phyloP scores from a whole-genome alignment of 2,329 filamentous ascomycete genomes.

The Cladosporium sp. region DNA sequence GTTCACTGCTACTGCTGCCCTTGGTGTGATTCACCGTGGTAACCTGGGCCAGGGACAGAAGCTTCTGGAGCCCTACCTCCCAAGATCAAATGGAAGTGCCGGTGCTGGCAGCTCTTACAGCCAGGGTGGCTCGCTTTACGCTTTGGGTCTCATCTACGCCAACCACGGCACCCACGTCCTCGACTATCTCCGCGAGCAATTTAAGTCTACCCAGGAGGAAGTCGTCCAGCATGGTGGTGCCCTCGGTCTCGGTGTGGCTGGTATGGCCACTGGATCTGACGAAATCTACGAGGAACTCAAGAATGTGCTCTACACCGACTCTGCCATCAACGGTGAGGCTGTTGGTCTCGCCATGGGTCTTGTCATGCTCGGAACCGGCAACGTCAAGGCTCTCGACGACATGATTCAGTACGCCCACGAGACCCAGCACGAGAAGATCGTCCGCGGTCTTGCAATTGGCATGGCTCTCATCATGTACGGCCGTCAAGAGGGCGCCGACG shows the following conservation, averaged over 20 bases:
- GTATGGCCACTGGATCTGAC: conserved; percentile 92
- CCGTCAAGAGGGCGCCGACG: conserved; percentile 89
- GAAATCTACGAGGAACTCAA: conserved; percentile 90
- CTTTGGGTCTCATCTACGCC: conserved; percentile 92
- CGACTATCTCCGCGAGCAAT: conserved; percentile 72
- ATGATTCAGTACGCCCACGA: conserved; percentile 99
- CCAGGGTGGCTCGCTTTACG: conserved; percentile 92
- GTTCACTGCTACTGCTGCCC: conserved; percentile 92
- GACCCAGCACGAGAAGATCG: conserved; percentile 98
- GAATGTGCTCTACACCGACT: conserved; percentile 84
- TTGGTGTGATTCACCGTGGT: conserved; percentile 94
- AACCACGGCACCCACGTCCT: conserved; percentile 93
- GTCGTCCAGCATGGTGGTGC: conserved; percentile 97
- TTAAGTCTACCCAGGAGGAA: conserved; percentile 74
- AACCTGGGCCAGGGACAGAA: conserved; percentile 93
- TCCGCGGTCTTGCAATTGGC: conserved; percentile 88
- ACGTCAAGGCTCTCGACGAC: conserved; percentile 85
- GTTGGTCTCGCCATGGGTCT: conserved; percentile 95
- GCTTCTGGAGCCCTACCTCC: conserved; percentile 90
- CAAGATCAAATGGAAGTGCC: conserved; percentile 67
- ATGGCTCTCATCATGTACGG: conserved; percentile 99
- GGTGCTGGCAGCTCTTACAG: conserved; percentile 82
- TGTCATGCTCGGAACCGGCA: conserved; percentile 97
- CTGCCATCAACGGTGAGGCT: conserved; percentile 93
- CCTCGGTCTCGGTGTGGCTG: conserved; percentile 89